Percentiles rank a stretch among this genome's conserved stretches.
phyloP scores from a whole-genome alignment of 2,329 filamentous ascomycete species.

The Colletotrichum euphorbiae region DNA sequence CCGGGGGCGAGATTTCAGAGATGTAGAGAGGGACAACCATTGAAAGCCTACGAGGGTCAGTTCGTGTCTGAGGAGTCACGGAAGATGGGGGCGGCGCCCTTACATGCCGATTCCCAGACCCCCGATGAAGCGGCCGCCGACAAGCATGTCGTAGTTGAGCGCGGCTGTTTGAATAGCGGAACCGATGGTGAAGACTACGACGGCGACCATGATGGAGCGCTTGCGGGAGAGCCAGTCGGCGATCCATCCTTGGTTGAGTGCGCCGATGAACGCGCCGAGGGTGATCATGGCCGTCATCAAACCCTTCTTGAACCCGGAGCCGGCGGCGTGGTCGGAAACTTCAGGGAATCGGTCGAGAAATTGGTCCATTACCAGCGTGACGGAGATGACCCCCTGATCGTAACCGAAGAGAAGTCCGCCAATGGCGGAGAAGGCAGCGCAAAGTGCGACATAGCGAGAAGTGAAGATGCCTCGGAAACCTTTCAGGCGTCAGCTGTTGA shows the following conservation, averaged over 20 bases:
- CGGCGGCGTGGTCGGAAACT: constrained; percentile 49
- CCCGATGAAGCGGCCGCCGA: constrained; percentile 61
- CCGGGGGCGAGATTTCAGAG: constrained; percentile 54
- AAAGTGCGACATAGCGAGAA: constrained; percentile 48
- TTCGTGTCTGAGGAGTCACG: fast-evolving
- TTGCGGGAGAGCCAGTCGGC: constrained; percentile 48
- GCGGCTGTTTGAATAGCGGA: constrained; percentile 49
- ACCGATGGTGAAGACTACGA: constrained; percentile 47
- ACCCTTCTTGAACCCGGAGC: constrained; percentile 49
- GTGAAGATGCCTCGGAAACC: constrained; percentile 49
- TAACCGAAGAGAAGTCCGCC: constrained; percentile 55
- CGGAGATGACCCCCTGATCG: constrained; percentile 59
- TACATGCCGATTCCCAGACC: constrained; percentile 60
- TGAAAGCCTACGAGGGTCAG: constrained; percentile 47
- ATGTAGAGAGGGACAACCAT: constrained; percentile 61
- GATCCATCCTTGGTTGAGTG: constrained; percentile 61
- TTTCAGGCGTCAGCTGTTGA: constrained; percentile 18
- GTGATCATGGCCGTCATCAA: constrained; percentile 58
- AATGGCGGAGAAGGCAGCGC: constrained; percentile 44
- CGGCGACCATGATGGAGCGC: constrained; percentile 47
- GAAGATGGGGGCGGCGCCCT: fast-evolving
- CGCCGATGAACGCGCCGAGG: constrained; percentile 64
- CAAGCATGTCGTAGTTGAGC: constrained; percentile 55
- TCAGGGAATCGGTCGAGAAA: constrained; percentile 53
- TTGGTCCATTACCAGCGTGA: constrained; percentile 44